Percentiles rank a stretch among this genome's conserved stretches.
Conservation (phyloP, 768 basidiomycete genomes). For the Russula sp. region DNA sequence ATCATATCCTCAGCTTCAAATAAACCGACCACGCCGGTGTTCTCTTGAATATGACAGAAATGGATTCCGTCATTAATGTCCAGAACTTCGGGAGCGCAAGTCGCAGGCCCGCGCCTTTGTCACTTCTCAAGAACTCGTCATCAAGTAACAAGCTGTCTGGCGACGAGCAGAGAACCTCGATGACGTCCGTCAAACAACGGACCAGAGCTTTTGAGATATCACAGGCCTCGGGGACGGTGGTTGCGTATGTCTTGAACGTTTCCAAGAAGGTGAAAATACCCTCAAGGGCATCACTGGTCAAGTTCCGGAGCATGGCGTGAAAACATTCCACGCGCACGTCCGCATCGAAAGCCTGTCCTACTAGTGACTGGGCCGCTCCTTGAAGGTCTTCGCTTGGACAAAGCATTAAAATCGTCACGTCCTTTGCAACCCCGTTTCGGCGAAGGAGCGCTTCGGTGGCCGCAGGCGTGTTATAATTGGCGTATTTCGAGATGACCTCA, state of each 20-base stretch:
- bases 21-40: slow-evolving; percentile 80
- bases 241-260: slow-evolving; percentile 61
- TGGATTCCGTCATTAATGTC: slow-evolving; percentile 74
- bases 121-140: slow-evolving; percentile 46
- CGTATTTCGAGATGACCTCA: slow-evolving; percentile 58
- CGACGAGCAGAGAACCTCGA: slow-evolving; percentile 79
- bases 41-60: slow-evolving; percentile 80
- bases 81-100: slow-evolving; percentile 68
- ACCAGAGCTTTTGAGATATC: slow-evolving; percentile 87
- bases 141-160: slow-evolving; percentile 69
- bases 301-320: slow-evolving; percentile 66
- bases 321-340: slow-evolving; percentile 88
- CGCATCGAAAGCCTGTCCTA: slow-evolving; percentile 85
- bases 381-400: slow-evolving; percentile 80
- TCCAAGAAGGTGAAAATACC: slow-evolving; percentile 69
- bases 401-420: slow-evolving; percentile 66
- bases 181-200: slow-evolving; percentile 86
- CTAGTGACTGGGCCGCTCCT: slow-evolving; percentile 70
- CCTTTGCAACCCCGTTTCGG: slow-evolving; percentile 53
- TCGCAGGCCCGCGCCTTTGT: slow-evolving; percentile 47
- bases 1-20: slow-evolving; percentile 85
- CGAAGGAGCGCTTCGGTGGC: slow-evolving; percentile 54
- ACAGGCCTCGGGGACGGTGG: slow-evolving; percentile 77
- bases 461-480: slow-evolving; percentile 56
- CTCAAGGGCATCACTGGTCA: slow-evolving; percentile 61